A percentile compares a stretch with the other conserved stretches of the same genome.
Conservation (phyloP, 2,329 filamentous ascomycete species). For the Aspergillus novofumigatus region DNA sequence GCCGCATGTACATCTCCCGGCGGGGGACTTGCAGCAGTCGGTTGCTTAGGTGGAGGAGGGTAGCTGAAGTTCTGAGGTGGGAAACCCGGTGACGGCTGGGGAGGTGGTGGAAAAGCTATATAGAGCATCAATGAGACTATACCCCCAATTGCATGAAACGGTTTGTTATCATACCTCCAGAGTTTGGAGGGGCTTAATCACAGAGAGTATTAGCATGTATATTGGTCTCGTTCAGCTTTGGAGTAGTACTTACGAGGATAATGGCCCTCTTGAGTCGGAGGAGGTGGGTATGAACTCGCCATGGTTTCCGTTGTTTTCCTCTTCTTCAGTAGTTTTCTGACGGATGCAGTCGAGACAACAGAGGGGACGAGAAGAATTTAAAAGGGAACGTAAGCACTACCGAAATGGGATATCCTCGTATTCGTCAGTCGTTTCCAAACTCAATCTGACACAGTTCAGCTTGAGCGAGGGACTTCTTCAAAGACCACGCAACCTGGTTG, state of each 20-base stretch:
- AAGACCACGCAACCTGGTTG: not conserved
- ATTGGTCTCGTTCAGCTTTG: not conserved
- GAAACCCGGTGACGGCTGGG: conserved; percentile 18
- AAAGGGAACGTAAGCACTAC: not conserved
- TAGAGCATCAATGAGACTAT: not conserved
- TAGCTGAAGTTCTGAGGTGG: conserved; percentile 20
- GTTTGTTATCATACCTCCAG: conserved; percentile 7
- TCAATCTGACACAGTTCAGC: not conserved
- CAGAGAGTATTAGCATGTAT: not conserved
- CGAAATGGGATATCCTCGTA: not conserved
- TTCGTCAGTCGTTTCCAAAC: not conserved
- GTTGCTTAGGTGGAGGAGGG: conserved; percentile 22
- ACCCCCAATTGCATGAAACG: not conserved
- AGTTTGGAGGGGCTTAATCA: conserved; percentile 7
- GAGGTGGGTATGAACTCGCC: conserved; percentile 19
- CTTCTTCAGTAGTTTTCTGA: conserved; percentile 1
- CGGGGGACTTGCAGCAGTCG: conserved; percentile 15
- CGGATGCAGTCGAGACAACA: not conserved
- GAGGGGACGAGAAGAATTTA: not conserved
- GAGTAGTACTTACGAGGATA: conserved; percentile 10
- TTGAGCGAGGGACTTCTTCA: not conserved
- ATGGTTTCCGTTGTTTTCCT: conserved; percentile 8
- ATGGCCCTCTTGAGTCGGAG: conserved; percentile 20
- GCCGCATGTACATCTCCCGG: conserved; percentile 10
- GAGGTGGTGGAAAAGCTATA: conserved; percentile 22